Percentiles rank a stretch among this genome's conserved stretches.
Evolutionary conservation across 2,329 filamentous ascomycete species (phyloP).

Genomic region (Xylariomycetidae sp.): DNA sequence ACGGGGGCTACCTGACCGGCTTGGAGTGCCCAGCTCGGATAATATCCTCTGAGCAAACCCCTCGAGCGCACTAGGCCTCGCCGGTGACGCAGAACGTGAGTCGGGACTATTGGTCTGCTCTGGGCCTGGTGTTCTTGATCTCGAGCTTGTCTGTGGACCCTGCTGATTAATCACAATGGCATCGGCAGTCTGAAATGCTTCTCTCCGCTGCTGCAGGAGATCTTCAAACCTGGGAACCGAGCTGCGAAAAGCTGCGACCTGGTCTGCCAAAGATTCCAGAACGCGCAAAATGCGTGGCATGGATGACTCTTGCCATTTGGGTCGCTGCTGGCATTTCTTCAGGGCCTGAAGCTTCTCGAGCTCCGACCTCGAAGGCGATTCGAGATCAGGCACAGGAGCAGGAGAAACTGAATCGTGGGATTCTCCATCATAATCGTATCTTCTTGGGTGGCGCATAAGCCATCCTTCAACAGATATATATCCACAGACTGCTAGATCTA

Average conservation of each 20-base stretch:
- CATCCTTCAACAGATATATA: conserved; percentile 86
- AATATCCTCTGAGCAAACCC: conserved; percentile 59
- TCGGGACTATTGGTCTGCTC: conserved; percentile 43
- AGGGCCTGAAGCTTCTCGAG: conserved; percentile 42
- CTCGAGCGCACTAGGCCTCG: conserved; percentile 51
- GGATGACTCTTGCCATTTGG: conserved; percentile 46
- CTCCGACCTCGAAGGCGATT: conserved; percentile 24
- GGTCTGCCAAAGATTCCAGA: conserved; percentile 56
- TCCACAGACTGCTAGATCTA: conserved; percentile 79
- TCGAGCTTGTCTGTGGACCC: conserved; percentile 21
- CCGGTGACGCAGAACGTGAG: conserved; percentile 45
- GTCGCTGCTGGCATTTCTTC: conserved; percentile 47
- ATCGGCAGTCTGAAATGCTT: conserved; percentile 60
- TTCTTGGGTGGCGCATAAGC: conserved; percentile 70
- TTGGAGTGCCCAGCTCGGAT: conserved; percentile 53
- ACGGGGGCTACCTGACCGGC: conserved; percentile 44
- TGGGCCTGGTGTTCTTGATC: conserved; percentile 20
- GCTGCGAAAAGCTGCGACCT: conserved; percentile 57
- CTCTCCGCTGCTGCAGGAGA: conserved; percentile 60
- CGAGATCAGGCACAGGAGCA: conserved; percentile 14
- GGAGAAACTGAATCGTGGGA: conserved; percentile 22
- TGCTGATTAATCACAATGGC: conserved; percentile 35
- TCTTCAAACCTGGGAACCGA: conserved; percentile 70
- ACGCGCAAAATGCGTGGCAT: conserved; percentile 52
- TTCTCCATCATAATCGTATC: conserved; percentile 52